A percentile compares a stretch with the other conserved stretches of the same genome.
Conservation (phyloP, 176 grass and related monocot species). For the Phoenix roebelenii region DNA sequence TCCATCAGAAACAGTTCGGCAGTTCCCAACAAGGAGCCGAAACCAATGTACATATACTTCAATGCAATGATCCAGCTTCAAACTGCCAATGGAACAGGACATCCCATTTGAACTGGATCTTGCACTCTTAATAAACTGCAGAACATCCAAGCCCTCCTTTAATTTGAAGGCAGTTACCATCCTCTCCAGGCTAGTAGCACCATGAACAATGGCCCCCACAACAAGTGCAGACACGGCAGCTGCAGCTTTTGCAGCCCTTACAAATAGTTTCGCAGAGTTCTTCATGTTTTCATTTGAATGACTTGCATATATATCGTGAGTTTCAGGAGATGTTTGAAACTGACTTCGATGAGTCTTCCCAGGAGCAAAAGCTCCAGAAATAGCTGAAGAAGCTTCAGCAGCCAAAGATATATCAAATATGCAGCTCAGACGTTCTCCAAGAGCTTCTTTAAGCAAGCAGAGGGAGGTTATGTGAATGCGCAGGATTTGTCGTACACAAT, state of each 20-base stretch:
- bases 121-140: slow-evolving; percentile 59
- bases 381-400: slow-evolving; percentile 65
- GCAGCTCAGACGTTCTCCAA: slow-evolving; percentile 68
- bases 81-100: slow-evolving; percentile 42
- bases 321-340: slow-evolving; percentile 79
- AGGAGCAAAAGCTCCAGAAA: slow-evolving; percentile 55
- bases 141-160: slow-evolving; percentile 84
- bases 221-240: slow-evolving; percentile 86
- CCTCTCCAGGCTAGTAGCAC: slow-evolving; percentile 64
- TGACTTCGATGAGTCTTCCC: slow-evolving; percentile 80
- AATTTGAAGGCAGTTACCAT: slow-evolving; percentile 74
- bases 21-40: slow-evolving; percentile 78
- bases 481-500: slow-evolving; percentile 57
- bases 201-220: slow-evolving; percentile 79
- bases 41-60: slow-evolving; percentile 94
- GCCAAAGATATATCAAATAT: slow-evolving; percentile 85
- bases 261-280: slow-evolving; percentile 59
- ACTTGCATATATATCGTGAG: slow-evolving; percentile 67
- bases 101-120: slow-evolving; percentile 69
- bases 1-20: slow-evolving; percentile 75
- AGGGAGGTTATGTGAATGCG: slow-evolving; percentile 73
- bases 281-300: slow-evolving; percentile 55
- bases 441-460: slow-evolving; percentile 84
- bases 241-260: slow-evolving; percentile 63
- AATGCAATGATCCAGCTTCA: slow-evolving; percentile 50